Evolutionary conservation across 306 rosid species (phyloP), one percentile per base, ranked within the genome.

Genomic region (Cucurbita argyrosperma): DNA sequence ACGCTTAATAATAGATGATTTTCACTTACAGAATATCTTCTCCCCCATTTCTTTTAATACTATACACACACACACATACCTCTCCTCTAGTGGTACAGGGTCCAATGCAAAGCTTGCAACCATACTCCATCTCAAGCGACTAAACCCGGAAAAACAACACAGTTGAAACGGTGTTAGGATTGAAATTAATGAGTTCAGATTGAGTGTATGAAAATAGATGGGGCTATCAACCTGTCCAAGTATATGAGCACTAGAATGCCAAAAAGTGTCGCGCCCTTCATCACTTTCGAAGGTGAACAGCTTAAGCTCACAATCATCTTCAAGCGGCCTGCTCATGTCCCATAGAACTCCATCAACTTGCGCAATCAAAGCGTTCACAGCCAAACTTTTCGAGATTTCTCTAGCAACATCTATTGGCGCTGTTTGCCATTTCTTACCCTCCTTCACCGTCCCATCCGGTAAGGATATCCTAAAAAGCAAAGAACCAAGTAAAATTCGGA

Each of bases 191-290:
- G 74, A 72, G 50, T 12, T 54, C 42, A 50, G 54, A 71, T 30
- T 51, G 26, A 78, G 66, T 8, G 19, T 45, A 16, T 23, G 14
- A 14, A 23, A 57, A 65, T 66, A 26, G 1, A 18, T 13, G 7
- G 6, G 21, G 71, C 16, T 16, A 51, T 11, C 35, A 2, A 93
- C 96, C 96, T 93, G 87, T 73, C 98, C 97, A 18, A 93, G 96
- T 86, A 93, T 93, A 81, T 93, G 98, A 19, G 98, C 98, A 42
- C 98, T 90, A 30, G 98, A 93, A 80, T 93, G 98, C 98, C 98
- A 93, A 84, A 93, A 90, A 30, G 97, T 93, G 68, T 93, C 97
- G 1, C 98, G 88, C 3, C 98, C 98, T 82, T 87, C 96, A 13
- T 90, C 96, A 12, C 77, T 82, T 0, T 88, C 88, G 63, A 90